phyloP scores from a whole-genome alignment of 2,329 filamentous ascomycete species.

The Botrytis fabae region DNA sequence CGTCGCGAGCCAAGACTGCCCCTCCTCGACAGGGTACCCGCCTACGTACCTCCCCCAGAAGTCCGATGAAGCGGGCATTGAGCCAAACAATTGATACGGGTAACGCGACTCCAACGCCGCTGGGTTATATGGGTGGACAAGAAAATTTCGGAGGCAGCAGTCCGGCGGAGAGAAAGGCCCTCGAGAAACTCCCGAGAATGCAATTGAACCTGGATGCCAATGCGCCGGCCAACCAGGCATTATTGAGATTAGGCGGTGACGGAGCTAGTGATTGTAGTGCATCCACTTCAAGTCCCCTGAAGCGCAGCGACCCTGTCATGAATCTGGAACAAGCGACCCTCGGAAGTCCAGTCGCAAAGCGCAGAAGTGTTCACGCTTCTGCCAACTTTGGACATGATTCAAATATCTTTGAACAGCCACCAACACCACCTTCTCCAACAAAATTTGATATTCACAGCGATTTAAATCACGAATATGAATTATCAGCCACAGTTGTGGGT shows the following conservation, averaged over 20 bases:
- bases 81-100: slow-evolving; percentile 65
- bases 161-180: slow-evolving; percentile 49
- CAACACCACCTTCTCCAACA: slow-evolving; percentile 45
- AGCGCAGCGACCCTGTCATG: slow-evolving; percentile 89
- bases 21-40: slow-evolving; percentile 59
- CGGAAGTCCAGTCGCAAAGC: slow-evolving; percentile 86
- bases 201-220: slow-evolving; percentile 50
- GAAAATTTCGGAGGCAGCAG: slow-evolving; percentile 47
- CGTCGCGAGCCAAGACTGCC: slow-evolving; percentile 59
- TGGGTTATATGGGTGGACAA: slow-evolving; percentile 40
- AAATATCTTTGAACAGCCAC: slow-evolving; percentile 71
- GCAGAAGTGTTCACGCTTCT: slow-evolving; percentile 80
- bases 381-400: slow-evolving; percentile 62
- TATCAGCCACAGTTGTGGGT: slow-evolving; percentile 44
- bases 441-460: slow-evolving; percentile 57
- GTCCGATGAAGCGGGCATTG: slow-evolving; percentile 76
- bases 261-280: slow-evolving; percentile 45
- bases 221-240: slow-evolving; percentile 52
- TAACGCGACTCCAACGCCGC: slow-evolving; percentile 56
- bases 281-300: slow-evolving; percentile 76
- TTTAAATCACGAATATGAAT: slow-evolving; percentile 53
- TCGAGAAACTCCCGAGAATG: slow-evolving; percentile 54
- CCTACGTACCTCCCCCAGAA: slow-evolving; percentile 71
- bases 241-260: slow-evolving; percentile 53
- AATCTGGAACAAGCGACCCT: slow-evolving; percentile 76